Conservation (phyloP, 108 stramenopile species). For the Cyclotella baltica region DNA sequence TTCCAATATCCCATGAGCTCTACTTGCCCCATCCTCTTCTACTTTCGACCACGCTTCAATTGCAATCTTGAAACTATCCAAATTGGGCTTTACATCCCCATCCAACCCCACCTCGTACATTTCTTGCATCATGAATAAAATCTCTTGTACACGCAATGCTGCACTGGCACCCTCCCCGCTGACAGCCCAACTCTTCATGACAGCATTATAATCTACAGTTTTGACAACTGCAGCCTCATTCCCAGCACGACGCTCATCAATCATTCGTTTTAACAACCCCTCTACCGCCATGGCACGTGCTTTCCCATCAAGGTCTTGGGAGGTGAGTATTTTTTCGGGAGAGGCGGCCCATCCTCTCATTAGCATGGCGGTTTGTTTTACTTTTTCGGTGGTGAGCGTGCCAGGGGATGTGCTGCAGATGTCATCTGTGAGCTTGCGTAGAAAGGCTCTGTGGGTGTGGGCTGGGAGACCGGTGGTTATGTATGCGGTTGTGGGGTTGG, state of each 20-base stretch:
- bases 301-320: conserved; percentile 28
- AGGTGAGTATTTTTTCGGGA: conserved; percentile 7
- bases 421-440: conserved; percentile 73
- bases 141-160: conserved; percentile 75
- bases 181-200: conserved; percentile 74
- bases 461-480: conserved; percentile 60
- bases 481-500: conserved; percentile 27
- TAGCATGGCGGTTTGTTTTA: conserved; percentile 58
- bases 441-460: conserved; percentile 60
- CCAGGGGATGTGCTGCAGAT: conserved; percentile 61
- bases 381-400: conserved; percentile 54
- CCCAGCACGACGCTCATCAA: conserved; percentile 75
- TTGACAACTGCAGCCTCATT: conserved; percentile 54
- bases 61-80: conserved; percentile 49
- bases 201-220: conserved; percentile 72
- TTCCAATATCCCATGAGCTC: conserved; percentile 58
- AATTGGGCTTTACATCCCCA: conserved; percentile 60
- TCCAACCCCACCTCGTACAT: conserved; percentile 52
- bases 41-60: conserved; percentile 58
- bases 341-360: conserved; percentile 76
- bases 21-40: conserved; percentile 38
- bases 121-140: conserved; percentile 74
- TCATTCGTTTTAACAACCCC: conserved; percentile 71
- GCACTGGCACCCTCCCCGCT: conserved; percentile 58
- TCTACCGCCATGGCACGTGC: conserved; percentile 77